Conservation (phyloP, 805 yeast genomes). For the Saccharomycopsis babjevae region DNA sequence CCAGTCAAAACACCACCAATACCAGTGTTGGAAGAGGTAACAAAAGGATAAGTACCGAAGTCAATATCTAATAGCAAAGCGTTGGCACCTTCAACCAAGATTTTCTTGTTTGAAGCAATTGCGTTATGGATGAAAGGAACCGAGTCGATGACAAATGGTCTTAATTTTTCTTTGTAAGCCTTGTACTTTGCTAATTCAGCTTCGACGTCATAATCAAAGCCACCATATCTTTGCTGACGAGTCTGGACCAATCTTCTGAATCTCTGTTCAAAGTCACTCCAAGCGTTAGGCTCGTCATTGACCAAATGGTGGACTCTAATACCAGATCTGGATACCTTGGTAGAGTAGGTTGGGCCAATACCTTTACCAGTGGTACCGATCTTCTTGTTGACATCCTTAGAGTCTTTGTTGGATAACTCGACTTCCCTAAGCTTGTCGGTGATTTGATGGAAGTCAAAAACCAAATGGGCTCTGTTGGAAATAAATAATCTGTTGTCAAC, state of each 20-base stretch:
- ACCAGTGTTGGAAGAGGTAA: slow-evolving; percentile 90
- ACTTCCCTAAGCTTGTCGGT: slow-evolving; percentile 93
- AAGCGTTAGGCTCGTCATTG: slow-evolving; percentile 78
- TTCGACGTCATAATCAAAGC: slow-evolving; percentile 77
- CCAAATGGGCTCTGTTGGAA: slow-evolving; percentile 91
- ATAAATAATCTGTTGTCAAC: slow-evolving; percentile 65
- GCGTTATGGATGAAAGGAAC: slow-evolving; percentile 78
- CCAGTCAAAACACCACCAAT: slow-evolving; percentile 98
- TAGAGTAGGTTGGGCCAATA: slow-evolving; percentile 95
- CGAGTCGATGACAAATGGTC: slow-evolving; percentile 91
- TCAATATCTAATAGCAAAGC: slow-evolving; percentile 96
- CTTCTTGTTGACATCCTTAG: slow-evolving; percentile 49
- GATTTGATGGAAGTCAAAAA: slow-evolving; percentile 95
- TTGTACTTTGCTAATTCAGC: slow-evolving; percentile 73
- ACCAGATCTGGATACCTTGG: slow-evolving; percentile 95
- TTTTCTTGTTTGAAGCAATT: slow-evolving; percentile 65
- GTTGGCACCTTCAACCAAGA: slow-evolving; percentile 94
- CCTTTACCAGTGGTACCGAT: slow-evolving; percentile 99
- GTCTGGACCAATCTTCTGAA: slow-evolving; percentile 70
- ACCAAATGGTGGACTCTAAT: slow-evolving; percentile 93
- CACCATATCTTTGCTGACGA: slow-evolving; percentile 86
- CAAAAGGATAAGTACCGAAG: slow-evolving; percentile 96
- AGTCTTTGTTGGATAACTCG: slow-evolving; percentile 48
- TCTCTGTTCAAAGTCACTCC: slow-evolving; percentile 81
- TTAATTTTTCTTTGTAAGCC: slow-evolving; percentile 57